These are phyloP conservation scores for Alnus glutinosa DNA, from an alignment of 306 rosid genomes.

Conservation along the genomic window DNA sequence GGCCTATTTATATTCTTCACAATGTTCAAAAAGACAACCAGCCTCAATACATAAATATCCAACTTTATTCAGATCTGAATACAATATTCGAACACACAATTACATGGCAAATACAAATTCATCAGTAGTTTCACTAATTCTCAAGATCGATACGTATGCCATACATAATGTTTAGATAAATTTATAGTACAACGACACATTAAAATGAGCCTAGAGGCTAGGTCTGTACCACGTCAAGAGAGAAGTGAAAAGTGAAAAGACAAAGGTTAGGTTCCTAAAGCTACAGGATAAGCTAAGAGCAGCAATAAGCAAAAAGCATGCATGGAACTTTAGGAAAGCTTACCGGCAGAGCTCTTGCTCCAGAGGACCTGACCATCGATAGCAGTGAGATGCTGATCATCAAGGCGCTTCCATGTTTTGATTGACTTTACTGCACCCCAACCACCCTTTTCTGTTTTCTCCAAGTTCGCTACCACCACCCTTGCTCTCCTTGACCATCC, in stretches of 20 bases:
- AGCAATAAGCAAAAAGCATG: not conserved
- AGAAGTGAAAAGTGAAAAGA: not conserved
- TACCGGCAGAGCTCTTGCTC: constrained; percentile 67
- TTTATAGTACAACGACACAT: not conserved
- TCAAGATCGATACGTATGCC: not conserved
- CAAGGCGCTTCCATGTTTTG: constrained; percentile 90
- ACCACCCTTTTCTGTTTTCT: constrained; percentile 46
- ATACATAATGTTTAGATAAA: not conserved
- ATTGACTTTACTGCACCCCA: constrained; percentile 86
- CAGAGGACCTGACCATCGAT: constrained; percentile 64
- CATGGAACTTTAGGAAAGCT: constrained; percentile 26
- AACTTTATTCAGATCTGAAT: no score
- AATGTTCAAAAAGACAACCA: not conserved
- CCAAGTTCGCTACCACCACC: constrained; percentile 75
- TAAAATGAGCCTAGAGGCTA: not conserved
- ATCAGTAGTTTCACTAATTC: not conserved
- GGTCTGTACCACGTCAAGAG: not conserved
- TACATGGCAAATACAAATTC: not conserved
- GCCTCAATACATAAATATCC: no score
- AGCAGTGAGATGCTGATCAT: constrained; percentile 61
- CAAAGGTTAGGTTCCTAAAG: not conserved
- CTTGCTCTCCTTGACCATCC: constrained; percentile 95
- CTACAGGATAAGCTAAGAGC: constrained; percentile 25
- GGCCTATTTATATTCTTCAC: not conserved
- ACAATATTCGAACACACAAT: not conserved